phyloP scores from a whole-genome alignment of 164 flowering plant genomes.

The Hamamelis virginiana region DNA sequence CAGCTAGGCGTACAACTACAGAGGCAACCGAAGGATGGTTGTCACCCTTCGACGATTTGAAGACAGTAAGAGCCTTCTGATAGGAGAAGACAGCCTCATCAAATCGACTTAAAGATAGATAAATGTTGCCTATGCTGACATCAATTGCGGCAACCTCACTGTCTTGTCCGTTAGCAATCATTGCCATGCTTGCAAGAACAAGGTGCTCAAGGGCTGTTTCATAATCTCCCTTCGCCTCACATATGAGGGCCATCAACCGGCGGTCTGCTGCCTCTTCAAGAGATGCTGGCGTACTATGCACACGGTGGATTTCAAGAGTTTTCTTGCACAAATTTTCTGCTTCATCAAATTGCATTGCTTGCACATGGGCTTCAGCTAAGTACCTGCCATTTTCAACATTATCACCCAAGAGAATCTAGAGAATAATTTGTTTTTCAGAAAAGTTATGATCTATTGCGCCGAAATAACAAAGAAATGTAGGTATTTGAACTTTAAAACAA shows the following conservation, averaged over 20 bases:
- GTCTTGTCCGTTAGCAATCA: slow-evolving; percentile 90
- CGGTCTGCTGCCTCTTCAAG: slow-evolving; percentile 97
- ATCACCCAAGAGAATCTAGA: slow-evolving; percentile 1
- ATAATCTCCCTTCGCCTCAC: slow-evolving; percentile 90
- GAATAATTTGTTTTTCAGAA: not conserved
- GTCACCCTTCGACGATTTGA: slow-evolving; percentile 88
- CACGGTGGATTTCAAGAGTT: slow-evolving; percentile 91
- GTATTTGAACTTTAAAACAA: not conserved
- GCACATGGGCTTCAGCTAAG: slow-evolving; percentile 93
- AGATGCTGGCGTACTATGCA: slow-evolving; percentile 88
- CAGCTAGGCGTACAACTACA: slow-evolving; percentile 89
- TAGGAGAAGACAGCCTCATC: slow-evolving; percentile 97
- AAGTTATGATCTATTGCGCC: not conserved
- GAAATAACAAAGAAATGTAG: not conserved
- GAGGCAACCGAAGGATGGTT: slow-evolving; percentile 91
- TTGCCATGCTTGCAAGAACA: slow-evolving; percentile 97
- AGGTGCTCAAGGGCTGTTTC: slow-evolving; percentile 96
- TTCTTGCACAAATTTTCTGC: slow-evolving; percentile 83
- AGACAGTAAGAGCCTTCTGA: slow-evolving; percentile 97
- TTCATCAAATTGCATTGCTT: slow-evolving; percentile 95
- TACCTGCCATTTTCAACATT: slow-evolving; percentile 49
- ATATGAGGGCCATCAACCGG: slow-evolving; percentile 92
- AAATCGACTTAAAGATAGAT: slow-evolving; percentile 76
- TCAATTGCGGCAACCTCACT: slow-evolving; percentile 92
- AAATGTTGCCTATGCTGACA: slow-evolving; percentile 90